phyloP scores from a whole-genome alignment of 805 yeast genomes.

The Candida germanica region DNA sequence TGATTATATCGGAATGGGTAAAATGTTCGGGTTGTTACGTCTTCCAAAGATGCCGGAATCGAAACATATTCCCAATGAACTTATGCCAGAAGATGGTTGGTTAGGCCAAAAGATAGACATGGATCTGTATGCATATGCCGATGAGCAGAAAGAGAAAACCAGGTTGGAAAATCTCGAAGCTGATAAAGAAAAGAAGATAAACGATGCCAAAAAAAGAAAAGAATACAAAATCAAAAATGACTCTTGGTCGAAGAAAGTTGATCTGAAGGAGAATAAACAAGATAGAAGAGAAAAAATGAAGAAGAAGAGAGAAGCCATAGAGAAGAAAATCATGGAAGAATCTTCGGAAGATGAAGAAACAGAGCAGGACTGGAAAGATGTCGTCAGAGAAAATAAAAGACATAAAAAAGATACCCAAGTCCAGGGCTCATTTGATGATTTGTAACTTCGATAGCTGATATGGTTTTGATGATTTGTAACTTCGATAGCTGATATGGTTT shows the following conservation, averaged over 20 bases:
- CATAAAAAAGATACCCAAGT: constrained; percentile 42
- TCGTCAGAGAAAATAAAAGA: constrained; percentile 64
- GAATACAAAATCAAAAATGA: constrained; percentile 50
- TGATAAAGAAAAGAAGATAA: constrained; percentile 34
- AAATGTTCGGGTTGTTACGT: constrained; percentile 74
- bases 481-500: not conserved
- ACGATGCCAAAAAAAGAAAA: constrained; percentile 41
- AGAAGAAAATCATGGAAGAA: constrained; percentile 46
- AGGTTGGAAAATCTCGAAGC: constrained; percentile 59
- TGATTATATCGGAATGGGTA: constrained; percentile 71
- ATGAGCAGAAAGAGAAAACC: constrained; percentile 58
- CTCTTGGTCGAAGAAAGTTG: constrained; percentile 78
- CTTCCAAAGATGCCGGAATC: constrained; percentile 95
- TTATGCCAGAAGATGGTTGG: constrained; percentile 75
- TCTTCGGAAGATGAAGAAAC: constrained; percentile 45
- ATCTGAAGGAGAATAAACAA: constrained; percentile 56
- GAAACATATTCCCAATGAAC: constrained; percentile 42
- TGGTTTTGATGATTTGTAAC: constrained; percentile 55
- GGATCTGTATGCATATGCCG: constrained; percentile 64
- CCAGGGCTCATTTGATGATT: constrained; percentile 60
- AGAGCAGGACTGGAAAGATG: constrained; percentile 84
- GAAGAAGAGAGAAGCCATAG: constrained; percentile 66
- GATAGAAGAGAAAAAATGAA: constrained; percentile 68
- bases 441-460: constrained; percentile 23
- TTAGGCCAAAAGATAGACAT: constrained; percentile 59